Conservation (phyloP, 1,139 yeast genomes). For the Sugiyamaella novakii region DNA sequence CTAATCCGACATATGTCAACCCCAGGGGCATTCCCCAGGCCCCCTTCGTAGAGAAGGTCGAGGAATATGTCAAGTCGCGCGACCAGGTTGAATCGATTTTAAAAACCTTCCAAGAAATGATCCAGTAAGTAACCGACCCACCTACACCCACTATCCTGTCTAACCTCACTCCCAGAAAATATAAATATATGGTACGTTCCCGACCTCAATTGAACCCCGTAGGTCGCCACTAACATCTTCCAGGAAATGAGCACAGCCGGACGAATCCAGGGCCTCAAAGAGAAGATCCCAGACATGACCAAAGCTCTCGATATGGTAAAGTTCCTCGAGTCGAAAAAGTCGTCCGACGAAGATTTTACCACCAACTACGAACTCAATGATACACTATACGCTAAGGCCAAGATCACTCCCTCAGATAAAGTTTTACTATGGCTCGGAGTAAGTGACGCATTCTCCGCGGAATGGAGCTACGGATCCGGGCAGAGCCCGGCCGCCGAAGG, state of each 20-base stretch:
- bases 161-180: conserved; percentile 45
- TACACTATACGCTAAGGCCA: conserved; percentile 84
- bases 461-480: no score
- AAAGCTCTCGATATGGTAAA: conserved; percentile 76
- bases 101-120: conserved; percentile 72
- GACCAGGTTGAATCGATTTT: conserved; percentile 73
- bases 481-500: no score
- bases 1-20: conserved; percentile 44
- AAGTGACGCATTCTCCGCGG: conserved; percentile 13
- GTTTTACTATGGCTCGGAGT: conserved; percentile 90
- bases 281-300: conserved; percentile 86
- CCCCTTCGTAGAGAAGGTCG: conserved; percentile 87
- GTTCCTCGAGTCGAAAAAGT: conserved; percentile 55
- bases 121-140: conserved; percentile 45
- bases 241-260: conserved; percentile 63
- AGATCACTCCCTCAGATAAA: conserved; percentile 57
- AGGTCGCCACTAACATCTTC: not conserved
- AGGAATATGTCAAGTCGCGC: conserved; percentile 64
- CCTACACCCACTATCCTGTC: not conserved
- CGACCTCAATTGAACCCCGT: not conserved
- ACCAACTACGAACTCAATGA: conserved; percentile 90
- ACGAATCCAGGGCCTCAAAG: conserved; percentile 65
- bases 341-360: conserved; percentile 51
- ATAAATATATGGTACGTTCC: conserved; percentile 66
- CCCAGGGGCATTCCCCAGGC: conserved; percentile 98